Conservation (phyloP, 257 asterid species). For the Paulownia fortunei region DNA sequence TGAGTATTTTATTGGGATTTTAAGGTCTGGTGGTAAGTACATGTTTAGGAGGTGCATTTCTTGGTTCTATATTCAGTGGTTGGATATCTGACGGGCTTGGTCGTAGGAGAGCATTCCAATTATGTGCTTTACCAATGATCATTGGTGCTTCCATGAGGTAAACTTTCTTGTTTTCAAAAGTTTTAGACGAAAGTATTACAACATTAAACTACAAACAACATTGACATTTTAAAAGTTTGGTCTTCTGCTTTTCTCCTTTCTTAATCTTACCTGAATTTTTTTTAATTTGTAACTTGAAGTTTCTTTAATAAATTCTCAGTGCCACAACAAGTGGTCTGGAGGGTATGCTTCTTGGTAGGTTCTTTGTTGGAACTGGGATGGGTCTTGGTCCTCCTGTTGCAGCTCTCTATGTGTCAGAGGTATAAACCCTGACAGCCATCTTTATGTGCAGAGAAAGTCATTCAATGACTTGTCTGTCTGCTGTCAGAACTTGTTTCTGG, state of each 20-base stretch:
- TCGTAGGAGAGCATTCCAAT: slow-evolving; percentile 78
- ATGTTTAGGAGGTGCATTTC: slow-evolving; percentile 87
- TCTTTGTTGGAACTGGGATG: slow-evolving; percentile 89
- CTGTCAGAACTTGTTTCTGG: slow-evolving; percentile 9
- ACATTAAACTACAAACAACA: slow-evolving; percentile 5
- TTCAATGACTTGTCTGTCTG: slow-evolving; percentile 5
- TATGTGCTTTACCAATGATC: slow-evolving; percentile 91
- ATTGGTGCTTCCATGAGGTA: slow-evolving; percentile 87
- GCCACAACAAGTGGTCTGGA: slow-evolving; percentile 75
- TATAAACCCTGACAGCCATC: slow-evolving; percentile 27
- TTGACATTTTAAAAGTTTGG: background rate
- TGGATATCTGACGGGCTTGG: slow-evolving; percentile 87
- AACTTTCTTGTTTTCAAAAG: background rate
- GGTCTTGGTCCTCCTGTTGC: slow-evolving; percentile 98
- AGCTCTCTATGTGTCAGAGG: slow-evolving; percentile 94
- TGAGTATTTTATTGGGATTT: slow-evolving; percentile 24
- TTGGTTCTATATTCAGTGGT: slow-evolving; percentile 89
- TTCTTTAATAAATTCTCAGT: slow-evolving; percentile 45
- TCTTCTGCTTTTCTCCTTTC: background rate
- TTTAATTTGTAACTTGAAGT: slow-evolving; percentile 20
- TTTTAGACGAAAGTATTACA: background rate
- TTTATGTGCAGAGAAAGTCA: background rate
- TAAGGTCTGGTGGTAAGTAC: slow-evolving; percentile 92
- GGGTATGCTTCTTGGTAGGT: slow-evolving; percentile 94
- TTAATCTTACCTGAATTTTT: slow-evolving; percentile 16